Evolutionary conservation across 78 protist species (phyloP).

Genomic region (Pigoraptor vietnamica): DNA sequence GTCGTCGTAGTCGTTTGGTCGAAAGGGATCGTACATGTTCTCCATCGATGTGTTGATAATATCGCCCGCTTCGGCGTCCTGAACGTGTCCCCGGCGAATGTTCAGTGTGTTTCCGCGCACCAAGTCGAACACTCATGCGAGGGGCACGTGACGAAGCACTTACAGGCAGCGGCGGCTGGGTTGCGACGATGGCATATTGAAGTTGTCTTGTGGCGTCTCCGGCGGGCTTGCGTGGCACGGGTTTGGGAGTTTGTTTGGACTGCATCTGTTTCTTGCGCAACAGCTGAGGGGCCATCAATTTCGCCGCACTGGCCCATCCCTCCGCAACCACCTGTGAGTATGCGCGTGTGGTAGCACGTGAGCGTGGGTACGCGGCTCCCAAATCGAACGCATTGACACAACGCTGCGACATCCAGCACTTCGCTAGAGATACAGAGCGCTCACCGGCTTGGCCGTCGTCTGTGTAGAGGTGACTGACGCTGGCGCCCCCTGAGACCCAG

Average conservation of each 20-base stretch:
- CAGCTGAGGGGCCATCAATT: not conserved
- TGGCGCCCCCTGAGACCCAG: too few relatives aligned
- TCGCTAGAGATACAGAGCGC: too few relatives aligned
- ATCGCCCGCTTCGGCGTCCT: not conserved
- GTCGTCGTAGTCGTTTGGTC: not conserved
- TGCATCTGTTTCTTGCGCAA: not conserved
- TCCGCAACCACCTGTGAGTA: not conserved
- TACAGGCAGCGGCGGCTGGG: not conserved
- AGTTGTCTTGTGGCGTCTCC: not conserved
- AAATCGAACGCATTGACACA: too few relatives aligned
- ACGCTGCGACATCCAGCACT: too few relatives aligned
- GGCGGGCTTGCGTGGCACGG: not conserved
- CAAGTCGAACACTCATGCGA: not conserved
- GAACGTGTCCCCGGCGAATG: too few relatives aligned
- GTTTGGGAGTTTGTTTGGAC: not conserved
- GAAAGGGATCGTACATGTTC: not conserved
- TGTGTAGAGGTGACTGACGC: too few relatives aligned
- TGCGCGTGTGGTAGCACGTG: not conserved
- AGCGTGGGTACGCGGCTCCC: too few relatives aligned
- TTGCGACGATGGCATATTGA: not conserved
- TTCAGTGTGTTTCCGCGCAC: too few relatives aligned
- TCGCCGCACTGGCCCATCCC: not conserved
- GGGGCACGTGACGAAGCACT: not conserved
- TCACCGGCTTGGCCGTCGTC: too few relatives aligned
- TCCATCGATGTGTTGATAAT: not conserved